Base-by-base conservation (phyloP, 1,284 basidiomycete species). In the Cryptococcus sp. region DNA sequence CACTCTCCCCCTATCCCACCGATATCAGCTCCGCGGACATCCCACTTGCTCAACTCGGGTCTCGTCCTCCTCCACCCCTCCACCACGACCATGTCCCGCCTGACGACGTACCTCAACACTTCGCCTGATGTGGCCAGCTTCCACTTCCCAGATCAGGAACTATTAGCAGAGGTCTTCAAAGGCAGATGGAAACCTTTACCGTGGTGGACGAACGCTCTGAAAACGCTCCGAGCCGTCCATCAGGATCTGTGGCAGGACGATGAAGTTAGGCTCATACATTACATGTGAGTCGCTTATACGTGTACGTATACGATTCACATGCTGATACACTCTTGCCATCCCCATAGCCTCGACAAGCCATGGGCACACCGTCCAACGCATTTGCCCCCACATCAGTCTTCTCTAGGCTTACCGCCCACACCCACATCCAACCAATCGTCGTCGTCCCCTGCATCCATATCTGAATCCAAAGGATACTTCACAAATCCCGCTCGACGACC, bases 61-160 rank as follows among this genome's bases (percentile, higher is more conserved):
- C 84, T 89, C 3, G 90, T 98, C 53, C 85, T 98, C 42, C 82
- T 96, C 46, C 85, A 83, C n/a, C 95, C 94, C 0, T 78, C 77
- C 3, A 40, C 54, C 27, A 35, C 50, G 2, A 70, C 76, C 16
- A 88, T 91, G 52, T 60, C 74, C 3, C 70, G 80, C 15, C 83
- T 95, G 60, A 78, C 82, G 20, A 67, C 84, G 42, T 85, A 85
- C 75, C 84, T 97, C 52, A 73, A 82, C 55, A 88, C 85, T 1
- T 87, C 88, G 25, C 85, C 88, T 4, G 82, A 85, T 6, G 82
- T 96, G 16, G 68, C 85, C 5, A 82, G 82, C 1, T 94, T 88
- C 79, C 82, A 82, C 42, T 98, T 98, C 77, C 88, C 93, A 0
- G 94, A 98, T 75, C 94, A 98, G 78, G 94, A 98, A 70, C 83